These are phyloP conservation scores for Grammothele lineata DNA, from an alignment of 768 basidiomycete species.

Conservation along the genomic window DNA sequence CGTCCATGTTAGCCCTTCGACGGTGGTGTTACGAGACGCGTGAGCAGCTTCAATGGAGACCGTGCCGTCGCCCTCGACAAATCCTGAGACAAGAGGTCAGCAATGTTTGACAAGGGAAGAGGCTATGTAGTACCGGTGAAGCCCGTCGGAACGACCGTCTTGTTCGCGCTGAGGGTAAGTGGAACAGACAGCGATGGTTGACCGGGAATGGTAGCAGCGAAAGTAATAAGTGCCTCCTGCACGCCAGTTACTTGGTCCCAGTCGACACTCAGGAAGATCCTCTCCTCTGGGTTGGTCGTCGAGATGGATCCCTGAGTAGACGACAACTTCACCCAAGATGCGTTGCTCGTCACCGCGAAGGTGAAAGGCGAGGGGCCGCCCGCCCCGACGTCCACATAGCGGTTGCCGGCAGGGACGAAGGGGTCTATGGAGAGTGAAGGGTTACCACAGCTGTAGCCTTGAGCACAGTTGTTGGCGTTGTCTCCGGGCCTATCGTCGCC, in stretches of 20 bases:
- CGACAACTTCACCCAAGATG: slow-evolving; percentile 49
- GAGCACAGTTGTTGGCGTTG: slow-evolving; percentile 53
- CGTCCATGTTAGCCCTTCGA: slow-evolving; percentile 51
- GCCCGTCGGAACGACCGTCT: slow-evolving; percentile 32
- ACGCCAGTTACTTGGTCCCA: slow-evolving; percentile 46
- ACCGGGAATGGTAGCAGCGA: slow-evolving; percentile 41
- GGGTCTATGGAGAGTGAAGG: slow-evolving; percentile 52
- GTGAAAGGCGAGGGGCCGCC: slow-evolving; percentile 57
- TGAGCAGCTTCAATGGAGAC: slow-evolving; percentile 68
- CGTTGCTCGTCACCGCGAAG: slow-evolving; percentile 47
- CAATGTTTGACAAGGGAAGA: too few species aligned
- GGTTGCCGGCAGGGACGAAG: slow-evolving; percentile 48
- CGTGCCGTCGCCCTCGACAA: slow-evolving; percentile 59
- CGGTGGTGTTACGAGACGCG: slow-evolving; percentile 40
- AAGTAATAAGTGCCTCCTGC: slow-evolving; percentile 37
- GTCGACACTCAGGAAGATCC: slow-evolving; percentile 56
- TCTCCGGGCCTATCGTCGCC: slow-evolving; percentile 74
- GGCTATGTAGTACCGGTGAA: slow-evolving; percentile 61
- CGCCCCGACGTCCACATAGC: slow-evolving; percentile 58
- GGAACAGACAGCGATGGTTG: slow-evolving; percentile 31
- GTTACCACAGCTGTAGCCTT: slow-evolving; percentile 42
- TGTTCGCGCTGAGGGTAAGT: slow-evolving; percentile 28
- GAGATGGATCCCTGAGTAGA: slow-evolving; percentile 46
- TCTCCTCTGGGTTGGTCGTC: slow-evolving; percentile 41
- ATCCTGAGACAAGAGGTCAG: too few species aligned